Percentiles rank a stretch among this genome's conserved stretches.
phyloP scores from a whole-genome alignment of 2,329 filamentous ascomycete genomes.

The Exophiala dermatitidis region DNA sequence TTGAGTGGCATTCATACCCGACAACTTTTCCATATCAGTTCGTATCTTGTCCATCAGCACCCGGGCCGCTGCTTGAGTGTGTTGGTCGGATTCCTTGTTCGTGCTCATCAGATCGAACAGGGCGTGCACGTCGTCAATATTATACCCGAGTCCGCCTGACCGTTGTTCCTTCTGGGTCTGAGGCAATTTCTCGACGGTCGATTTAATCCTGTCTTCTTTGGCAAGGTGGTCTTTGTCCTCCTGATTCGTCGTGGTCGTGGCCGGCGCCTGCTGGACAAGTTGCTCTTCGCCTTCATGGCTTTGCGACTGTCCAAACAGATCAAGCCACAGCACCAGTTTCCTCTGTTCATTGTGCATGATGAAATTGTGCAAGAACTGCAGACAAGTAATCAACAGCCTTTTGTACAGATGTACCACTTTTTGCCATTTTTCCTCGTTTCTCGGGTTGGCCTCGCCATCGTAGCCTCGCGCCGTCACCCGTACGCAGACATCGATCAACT shows the following conservation, averaged over 20 bases:
- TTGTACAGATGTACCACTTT: slow-evolving; percentile 60
- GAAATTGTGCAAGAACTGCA: slow-evolving; percentile 62
- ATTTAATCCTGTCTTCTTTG: slow-evolving; percentile 19
- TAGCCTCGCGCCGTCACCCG: slow-evolving; percentile 58
- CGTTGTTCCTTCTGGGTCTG: neutral
- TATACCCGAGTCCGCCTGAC: slow-evolving; percentile 23
- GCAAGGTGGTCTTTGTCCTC: slow-evolving; percentile 8
- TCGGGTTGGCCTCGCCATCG: slow-evolving; percentile 54
- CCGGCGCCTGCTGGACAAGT: slow-evolving; percentile 1
- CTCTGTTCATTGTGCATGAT: slow-evolving; percentile 59
- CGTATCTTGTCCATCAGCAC: slow-evolving; percentile 43
- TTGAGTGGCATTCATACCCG: slow-evolving; percentile 25
- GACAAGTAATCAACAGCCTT: slow-evolving; percentile 56
- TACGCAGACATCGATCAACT: slow-evolving; percentile 57
- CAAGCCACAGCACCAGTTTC: slow-evolving; percentile 59
- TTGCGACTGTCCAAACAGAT: slow-evolving; percentile 51
- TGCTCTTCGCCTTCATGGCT: slow-evolving; percentile 7
- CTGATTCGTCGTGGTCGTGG: neutral
- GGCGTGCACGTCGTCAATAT: slow-evolving; percentile 28
- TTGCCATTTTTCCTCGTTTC: slow-evolving; percentile 59
- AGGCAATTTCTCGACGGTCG: slow-evolving; percentile 19
- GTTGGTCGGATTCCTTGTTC: slow-evolving; percentile 19
- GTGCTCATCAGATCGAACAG: slow-evolving; percentile 28
- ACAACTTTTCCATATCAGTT: slow-evolving; percentile 43
- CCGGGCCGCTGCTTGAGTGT: slow-evolving; percentile 39